Evolutionary conservation across 768 basidiomycete genomes (phyloP).

Genomic region (Heimioporus sp.): DNA sequence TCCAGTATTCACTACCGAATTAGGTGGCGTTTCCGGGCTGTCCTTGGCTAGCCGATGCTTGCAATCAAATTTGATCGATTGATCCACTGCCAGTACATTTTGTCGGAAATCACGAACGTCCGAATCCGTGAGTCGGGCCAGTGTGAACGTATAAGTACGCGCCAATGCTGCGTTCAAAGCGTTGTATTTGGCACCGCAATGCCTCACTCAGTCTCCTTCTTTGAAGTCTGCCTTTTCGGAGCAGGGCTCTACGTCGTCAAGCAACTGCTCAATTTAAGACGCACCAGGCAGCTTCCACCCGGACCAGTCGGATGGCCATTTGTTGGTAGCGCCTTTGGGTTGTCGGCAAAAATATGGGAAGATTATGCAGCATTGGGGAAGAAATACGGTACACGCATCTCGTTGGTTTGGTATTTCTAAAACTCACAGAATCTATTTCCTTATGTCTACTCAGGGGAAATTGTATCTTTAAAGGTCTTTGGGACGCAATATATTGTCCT

Average conservation of each 20-base stretch:
- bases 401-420: neutral
- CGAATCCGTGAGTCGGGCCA: too few relatives aligned
- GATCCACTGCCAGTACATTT: too few relatives aligned
- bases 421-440: too few relatives aligned
- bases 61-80: too few relatives aligned
- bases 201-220: too few relatives aligned
- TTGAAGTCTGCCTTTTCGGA: constrained; percentile 15
- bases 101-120: too few relatives aligned
- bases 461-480: constrained; percentile 30
- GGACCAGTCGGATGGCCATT: constrained; percentile 34
- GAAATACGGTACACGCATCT: constrained; percentile 41
- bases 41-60: too few relatives aligned
- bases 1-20: too few relatives aligned
- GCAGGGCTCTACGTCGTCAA: constrained; percentile 10
- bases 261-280: neutral
- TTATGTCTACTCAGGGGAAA: constrained; percentile 20
- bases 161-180: too few relatives aligned
- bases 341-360: constrained; percentile 52
- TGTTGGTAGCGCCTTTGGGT: constrained; percentile 52
- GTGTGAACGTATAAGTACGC: too few relatives aligned
- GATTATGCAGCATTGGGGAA: constrained; percentile 55
- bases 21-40: too few relatives aligned
- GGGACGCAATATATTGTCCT: constrained; percentile 49
- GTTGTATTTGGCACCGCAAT: too few relatives aligned
- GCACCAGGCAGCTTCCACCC: constrained; percentile 10